A percentile compares a stretch with the other conserved stretches of the same genome.
phyloP scores from a whole-genome alignment of 441 rosid genomes.

The Pelargonium fulgidum region DNA sequence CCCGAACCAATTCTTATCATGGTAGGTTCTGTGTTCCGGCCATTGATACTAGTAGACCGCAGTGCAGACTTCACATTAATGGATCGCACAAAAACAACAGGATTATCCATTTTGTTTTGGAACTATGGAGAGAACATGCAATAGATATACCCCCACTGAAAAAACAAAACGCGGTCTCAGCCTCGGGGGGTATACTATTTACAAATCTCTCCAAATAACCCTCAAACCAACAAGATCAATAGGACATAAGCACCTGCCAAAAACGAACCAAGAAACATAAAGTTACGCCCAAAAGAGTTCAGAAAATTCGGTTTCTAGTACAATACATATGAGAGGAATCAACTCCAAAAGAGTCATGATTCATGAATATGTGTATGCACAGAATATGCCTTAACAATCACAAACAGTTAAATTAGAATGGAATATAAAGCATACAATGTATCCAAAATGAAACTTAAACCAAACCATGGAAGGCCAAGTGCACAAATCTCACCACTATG shows the following conservation, averaged over 20 bases:
- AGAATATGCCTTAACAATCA: not conserved
- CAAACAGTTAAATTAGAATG: not conserved
- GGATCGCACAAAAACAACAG: not conserved
- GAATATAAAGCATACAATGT: not conserved
- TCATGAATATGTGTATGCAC: not conserved
- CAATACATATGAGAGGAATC: not conserved
- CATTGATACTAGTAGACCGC: slow-evolving; percentile 49
- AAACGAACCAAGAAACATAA: not conserved
- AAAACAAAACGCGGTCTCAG: not conserved
- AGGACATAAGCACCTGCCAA: not conserved
- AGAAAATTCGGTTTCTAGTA: not conserved
- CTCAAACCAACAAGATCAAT: not conserved
- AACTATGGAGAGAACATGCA: not conserved
- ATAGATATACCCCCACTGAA: slow-evolving; percentile 5
- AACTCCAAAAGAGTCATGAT: not conserved
- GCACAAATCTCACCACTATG: too few relatives aligned
- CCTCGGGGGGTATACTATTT: not conserved
- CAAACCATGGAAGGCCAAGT: not conserved
- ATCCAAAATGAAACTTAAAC: slow-evolving; percentile 8
- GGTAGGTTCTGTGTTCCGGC: slow-evolving; percentile 38
- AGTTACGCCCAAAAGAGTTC: not conserved
- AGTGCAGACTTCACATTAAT: slow-evolving; percentile 36
- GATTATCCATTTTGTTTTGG: not conserved
- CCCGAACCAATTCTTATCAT: slow-evolving; percentile 50
- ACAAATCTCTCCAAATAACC: slow-evolving; percentile 7